A percentile compares a stretch with the other conserved stretches of the same genome.
Evolutionary conservation across 331 rosid genomes (phyloP).

Genomic region (Saraca asoca): DNA sequence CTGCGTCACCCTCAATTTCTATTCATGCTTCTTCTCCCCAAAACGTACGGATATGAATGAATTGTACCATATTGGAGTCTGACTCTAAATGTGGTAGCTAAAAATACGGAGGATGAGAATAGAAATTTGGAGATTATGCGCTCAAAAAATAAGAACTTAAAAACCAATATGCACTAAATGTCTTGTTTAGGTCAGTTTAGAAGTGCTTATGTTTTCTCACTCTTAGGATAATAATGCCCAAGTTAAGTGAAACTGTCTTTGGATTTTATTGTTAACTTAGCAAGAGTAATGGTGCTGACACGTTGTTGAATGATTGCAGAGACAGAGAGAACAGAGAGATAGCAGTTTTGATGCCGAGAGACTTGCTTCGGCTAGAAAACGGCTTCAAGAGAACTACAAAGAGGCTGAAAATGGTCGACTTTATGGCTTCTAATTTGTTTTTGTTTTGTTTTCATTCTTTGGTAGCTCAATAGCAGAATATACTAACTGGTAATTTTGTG

Average conservation of each 20-base stretch:
- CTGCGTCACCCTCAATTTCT: conserved; percentile 38
- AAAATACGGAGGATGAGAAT: conserved; percentile 40
- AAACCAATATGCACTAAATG: conserved; percentile 41
- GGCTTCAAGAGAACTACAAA: conserved; percentile 91
- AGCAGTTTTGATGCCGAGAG: conserved; percentile 64
- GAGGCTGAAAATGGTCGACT: conserved; percentile 88
- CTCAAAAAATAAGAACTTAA: conserved; percentile 52
- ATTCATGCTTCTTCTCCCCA: conserved; percentile 49
- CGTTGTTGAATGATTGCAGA: conserved; percentile 58
- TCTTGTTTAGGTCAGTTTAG: conserved; percentile 47
- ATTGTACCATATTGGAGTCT: conserved; percentile 52
- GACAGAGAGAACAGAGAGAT: conserved; percentile 72
- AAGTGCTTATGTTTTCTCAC: conserved; percentile 36
- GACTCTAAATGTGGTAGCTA: conserved; percentile 49
- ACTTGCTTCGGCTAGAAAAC: conserved; percentile 85
- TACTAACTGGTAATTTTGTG: conserved; percentile 40
- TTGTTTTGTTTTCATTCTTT: no score
- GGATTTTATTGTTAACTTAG: neutral
- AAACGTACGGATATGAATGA: conserved; percentile 62
- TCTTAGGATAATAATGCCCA: neutral
- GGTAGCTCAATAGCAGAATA: no score
- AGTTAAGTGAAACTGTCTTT: neutral
- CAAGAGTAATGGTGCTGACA: conserved; percentile 14
- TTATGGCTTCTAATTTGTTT: no score
- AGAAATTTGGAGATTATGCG: conserved; percentile 38